A percentile compares a stretch with the other conserved stretches of the same genome.
phyloP scores from a whole-genome alignment of 2,329 filamentous ascomycete genomes.

The Curvularia sp. region DNA sequence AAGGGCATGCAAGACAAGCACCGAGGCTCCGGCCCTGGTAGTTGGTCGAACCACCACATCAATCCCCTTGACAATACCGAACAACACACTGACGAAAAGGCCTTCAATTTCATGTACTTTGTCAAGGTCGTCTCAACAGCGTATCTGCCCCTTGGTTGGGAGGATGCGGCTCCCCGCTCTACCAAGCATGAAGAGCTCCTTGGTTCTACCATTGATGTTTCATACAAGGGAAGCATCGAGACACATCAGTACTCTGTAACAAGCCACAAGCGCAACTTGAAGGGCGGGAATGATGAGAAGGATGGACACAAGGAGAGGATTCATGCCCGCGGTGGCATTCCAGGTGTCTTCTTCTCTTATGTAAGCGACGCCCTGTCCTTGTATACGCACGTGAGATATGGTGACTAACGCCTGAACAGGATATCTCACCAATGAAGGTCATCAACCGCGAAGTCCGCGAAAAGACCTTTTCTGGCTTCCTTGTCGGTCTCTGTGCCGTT shows the following conservation, averaged over 20 bases:
- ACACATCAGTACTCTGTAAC: conserved; percentile 99
- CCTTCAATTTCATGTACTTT: conserved; percentile 99
- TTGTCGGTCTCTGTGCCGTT: conserved; percentile 92
- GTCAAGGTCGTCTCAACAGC: conserved; percentile 97
- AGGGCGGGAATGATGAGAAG: conserved; percentile 81
- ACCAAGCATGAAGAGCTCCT: conserved; percentile 61
- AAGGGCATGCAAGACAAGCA: conserved; percentile 50
- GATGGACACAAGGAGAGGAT: conserved; percentile 92
- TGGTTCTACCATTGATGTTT: conserved; percentile 50
- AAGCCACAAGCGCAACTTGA: conserved; percentile 88
- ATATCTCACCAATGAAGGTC: conserved; percentile 99
- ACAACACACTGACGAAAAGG: conserved; percentile 80
- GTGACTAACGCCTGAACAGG: conserved; percentile 61
- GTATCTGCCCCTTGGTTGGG: conserved; percentile 91
- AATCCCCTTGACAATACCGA: conserved; percentile 86
- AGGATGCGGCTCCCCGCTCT: conserved; percentile 58
- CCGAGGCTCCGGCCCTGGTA: conserved; percentile 65
- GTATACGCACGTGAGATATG: background rate
- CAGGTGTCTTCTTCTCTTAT: conserved; percentile 98
- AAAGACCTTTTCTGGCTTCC: conserved; percentile 90
- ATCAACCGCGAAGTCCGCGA: conserved; percentile 91
- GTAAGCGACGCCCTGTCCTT: conserved; percentile 62
- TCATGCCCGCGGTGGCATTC: conserved; percentile 90
- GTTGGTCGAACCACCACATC: conserved; percentile 87
- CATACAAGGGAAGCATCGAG: conserved; percentile 85